Percentiles rank a stretch among this genome's conserved stretches.
Conservation (phyloP, 169 alveolate species). For the Perkinsus marinus region DNA sequence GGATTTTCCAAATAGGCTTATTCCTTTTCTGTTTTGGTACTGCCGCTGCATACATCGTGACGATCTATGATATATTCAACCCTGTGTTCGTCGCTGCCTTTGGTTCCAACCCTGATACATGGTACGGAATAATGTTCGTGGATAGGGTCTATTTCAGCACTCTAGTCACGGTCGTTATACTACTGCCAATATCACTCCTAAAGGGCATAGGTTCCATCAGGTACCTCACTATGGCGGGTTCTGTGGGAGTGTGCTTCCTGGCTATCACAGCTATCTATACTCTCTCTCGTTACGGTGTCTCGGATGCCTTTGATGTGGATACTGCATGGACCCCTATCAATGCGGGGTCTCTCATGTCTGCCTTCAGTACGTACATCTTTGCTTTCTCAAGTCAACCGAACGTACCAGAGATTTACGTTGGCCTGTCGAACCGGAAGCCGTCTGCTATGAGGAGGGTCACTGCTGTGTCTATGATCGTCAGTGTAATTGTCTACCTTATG, state of each 20-base stretch:
- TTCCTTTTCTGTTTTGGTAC: neutral
- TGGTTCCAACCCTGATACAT: neutral
- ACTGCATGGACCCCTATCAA: neutral
- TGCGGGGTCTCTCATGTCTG: neutral
- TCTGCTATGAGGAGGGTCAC: neutral
- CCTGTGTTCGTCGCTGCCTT: neutral
- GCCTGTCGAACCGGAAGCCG: neutral
- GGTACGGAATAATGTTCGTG: neutral
- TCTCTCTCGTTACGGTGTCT: neutral
- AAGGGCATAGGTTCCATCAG: neutral
- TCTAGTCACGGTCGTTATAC: neutral
- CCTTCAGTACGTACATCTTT: neutral
- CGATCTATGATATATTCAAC: neutral
- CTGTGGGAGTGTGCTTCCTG: neutral
- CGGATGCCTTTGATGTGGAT: neutral
- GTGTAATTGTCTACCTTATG: neutral
- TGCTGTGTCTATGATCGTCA: neutral
- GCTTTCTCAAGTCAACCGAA: neutral
- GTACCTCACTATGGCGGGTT: neutral
- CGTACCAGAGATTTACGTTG: neutral
- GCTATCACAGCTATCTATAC: neutral
- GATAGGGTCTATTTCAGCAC: neutral
- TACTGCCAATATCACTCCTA: neutral
- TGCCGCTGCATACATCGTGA: neutral
- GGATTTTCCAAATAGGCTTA: neutral